Evolutionary conservation across 257 asterid genomes (phyloP).

Genomic region (Linaria vulgaris): DNA sequence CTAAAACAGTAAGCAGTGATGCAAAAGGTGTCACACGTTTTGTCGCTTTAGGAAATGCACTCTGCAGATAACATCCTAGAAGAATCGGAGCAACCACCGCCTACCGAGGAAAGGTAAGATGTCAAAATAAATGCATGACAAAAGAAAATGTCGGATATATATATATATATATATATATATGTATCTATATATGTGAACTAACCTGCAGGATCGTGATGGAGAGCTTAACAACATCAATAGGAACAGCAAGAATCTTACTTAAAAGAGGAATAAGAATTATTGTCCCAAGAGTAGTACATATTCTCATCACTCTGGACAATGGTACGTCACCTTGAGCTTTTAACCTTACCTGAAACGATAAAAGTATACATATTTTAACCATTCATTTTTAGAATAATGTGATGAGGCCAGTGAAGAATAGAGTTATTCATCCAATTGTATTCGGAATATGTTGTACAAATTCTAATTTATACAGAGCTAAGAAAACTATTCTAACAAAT

Average conservation of each 20-base stretch:
- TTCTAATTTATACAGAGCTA: too few relatives aligned
- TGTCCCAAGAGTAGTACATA: slow-evolving; percentile 83
- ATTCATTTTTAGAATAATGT: slow-evolving; percentile 42
- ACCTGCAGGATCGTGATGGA: slow-evolving; percentile 93
- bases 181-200: too few relatives aligned
- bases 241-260: slow-evolving; percentile 78
- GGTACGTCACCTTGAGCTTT: slow-evolving; percentile 91
- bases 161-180: too few relatives aligned
- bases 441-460: too few relatives aligned
- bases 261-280: slow-evolving; percentile 79
- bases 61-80: slow-evolving; percentile 74
- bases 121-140: background rate
- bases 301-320: slow-evolving; percentile 80
- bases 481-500: too few relatives aligned
- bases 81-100: slow-evolving; percentile 94
- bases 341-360: slow-evolving; percentile 82
- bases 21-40: slow-evolving; percentile 62
- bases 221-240: slow-evolving; percentile 67
- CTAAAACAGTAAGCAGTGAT: slow-evolving; percentile 69
- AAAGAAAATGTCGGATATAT: slow-evolving; percentile 5
- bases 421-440: too few relatives aligned
- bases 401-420: too few relatives aligned
- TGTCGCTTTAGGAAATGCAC: slow-evolving; percentile 56
- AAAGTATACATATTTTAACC: too few relatives aligned
- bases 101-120: slow-evolving; percentile 34